Evolutionary conservation across 176 grass and related monocot species (phyloP), one percentile per base, ranked within the genome.

Genomic region (Dactylis glomerata): DNA sequence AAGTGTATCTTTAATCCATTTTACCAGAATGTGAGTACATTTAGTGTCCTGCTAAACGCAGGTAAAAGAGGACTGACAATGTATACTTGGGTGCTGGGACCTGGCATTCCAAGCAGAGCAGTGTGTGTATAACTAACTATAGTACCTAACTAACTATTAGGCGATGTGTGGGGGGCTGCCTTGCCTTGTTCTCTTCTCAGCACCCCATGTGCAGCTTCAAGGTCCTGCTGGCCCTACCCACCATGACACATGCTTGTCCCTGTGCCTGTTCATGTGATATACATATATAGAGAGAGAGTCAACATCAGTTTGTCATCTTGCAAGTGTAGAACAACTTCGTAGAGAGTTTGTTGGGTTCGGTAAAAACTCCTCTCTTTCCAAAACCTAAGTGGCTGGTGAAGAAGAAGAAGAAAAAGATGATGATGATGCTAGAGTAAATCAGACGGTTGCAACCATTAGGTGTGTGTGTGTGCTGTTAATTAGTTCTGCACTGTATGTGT

Each of bases 121-220:
- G 24, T 30, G 69, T 30, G 44, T 30, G 27, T 15, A 26, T 27
- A 47, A 30, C 27, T 45, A 3, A 40, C 67, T 22, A n/a, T n/a
- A n/a, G n/a, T n/a, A 75, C 17, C 72, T 22, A 75, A 75, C 45
- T 32, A 75, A 74, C 71, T 74, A 75, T 75, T 75, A 33, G 45
- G 72, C 22, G 72, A 50, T 49, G 45, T 74, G 24, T 32, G 61
- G 51, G 20, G 22, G 34, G n/a, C n/a, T n/a, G n/a, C n/a, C n/a
- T 19, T 44, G 47, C 46, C 47, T 69, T 85, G 62, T 78, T 69
- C 83, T 85, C 73, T 78, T 85, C 88, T 82, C 40, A 56, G 57
- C 88, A 90, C 8, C 84, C 88, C 88, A 90, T 90, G 88, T 90
- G 83, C 59, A 16, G 14, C 38, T 55, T 47, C 83, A 56, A 56